A percentile compares a stretch with the other conserved stretches of the same genome.
phyloP scores from a whole-genome alignment of 441 rosid genomes.

The Brassica balearica region DNA sequence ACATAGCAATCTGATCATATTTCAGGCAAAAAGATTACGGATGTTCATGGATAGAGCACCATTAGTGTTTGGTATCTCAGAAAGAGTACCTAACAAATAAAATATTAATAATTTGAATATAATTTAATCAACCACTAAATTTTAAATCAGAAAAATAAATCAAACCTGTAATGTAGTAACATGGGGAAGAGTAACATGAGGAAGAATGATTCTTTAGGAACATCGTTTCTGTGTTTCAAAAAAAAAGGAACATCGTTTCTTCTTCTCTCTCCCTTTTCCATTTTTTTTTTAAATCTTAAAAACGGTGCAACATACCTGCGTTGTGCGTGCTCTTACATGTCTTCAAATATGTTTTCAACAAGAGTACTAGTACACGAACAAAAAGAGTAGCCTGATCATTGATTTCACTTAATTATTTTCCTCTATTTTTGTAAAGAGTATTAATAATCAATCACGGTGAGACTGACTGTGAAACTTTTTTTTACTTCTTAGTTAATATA shows the following conservation, averaged over 20 bases:
- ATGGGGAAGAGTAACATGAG: no score
- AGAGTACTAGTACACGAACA: background rate
- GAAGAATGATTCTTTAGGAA: no score
- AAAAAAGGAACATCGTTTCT: no score
- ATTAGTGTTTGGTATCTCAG: no score
- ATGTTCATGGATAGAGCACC: background rate
- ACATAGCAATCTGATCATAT: slow-evolving; percentile 5
- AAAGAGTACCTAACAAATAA: no score
- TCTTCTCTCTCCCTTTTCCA: no score
- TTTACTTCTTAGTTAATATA: background rate
- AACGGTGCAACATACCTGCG: no score
- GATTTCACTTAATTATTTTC: background rate
- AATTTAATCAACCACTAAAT: no score
- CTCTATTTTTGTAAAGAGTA: background rate
- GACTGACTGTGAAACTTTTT: background rate
- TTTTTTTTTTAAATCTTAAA: background rate
- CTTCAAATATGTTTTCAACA: slow-evolving; percentile 20
- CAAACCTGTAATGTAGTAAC: no score
- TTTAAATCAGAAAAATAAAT: no score
- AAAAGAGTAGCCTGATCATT: slow-evolving; percentile 6
- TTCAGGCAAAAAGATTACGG: background rate
- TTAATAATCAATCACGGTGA: background rate
- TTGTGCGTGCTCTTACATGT: background rate
- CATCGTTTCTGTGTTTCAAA: no score
- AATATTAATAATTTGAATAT: no score